Percentiles rank a stretch among this genome's conserved stretches.
These are phyloP conservation scores for Viola odorata DNA, from an alignment of 345 rosid species.

Conservation along the genomic window DNA sequence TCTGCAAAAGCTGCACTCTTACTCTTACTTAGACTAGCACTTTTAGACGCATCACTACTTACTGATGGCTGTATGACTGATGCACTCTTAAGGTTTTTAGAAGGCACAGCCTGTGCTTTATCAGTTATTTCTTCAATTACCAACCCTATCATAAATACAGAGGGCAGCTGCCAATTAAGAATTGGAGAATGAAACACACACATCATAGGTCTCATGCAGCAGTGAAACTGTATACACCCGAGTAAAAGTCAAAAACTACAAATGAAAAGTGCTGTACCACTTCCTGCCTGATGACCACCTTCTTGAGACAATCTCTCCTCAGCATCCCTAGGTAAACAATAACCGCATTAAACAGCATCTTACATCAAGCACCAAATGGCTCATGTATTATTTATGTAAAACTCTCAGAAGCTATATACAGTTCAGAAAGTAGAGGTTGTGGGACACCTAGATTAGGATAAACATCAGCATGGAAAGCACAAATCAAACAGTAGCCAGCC, in stretches of 20 bases:
- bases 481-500: too few relatives aligned
- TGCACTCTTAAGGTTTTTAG: constrained; percentile 27
- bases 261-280: constrained; percentile 35
- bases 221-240: background rate
- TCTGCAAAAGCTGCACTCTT: constrained; percentile 21
- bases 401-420: background rate
- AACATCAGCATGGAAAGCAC: background rate
- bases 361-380: background rate
- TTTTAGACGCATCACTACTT: constrained; percentile 14
- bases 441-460: background rate
- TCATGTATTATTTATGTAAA: background rate
- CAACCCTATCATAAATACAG: constrained; percentile 37
- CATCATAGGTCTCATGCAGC: background rate
- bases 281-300: constrained; percentile 44
- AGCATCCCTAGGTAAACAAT: constrained; percentile 12
- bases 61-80: constrained; percentile 29
- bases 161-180: background rate
- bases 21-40: constrained; percentile 7
- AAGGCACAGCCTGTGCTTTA: constrained; percentile 35
- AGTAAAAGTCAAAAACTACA: background rate
- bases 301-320: constrained; percentile 38
- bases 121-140: constrained; percentile 77
- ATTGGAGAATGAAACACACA: background rate
- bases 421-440: background rate
- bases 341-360: background rate